Conservation (phyloP, 352 stramenopile genomes). For the Pythium pyrilobum region DNA sequence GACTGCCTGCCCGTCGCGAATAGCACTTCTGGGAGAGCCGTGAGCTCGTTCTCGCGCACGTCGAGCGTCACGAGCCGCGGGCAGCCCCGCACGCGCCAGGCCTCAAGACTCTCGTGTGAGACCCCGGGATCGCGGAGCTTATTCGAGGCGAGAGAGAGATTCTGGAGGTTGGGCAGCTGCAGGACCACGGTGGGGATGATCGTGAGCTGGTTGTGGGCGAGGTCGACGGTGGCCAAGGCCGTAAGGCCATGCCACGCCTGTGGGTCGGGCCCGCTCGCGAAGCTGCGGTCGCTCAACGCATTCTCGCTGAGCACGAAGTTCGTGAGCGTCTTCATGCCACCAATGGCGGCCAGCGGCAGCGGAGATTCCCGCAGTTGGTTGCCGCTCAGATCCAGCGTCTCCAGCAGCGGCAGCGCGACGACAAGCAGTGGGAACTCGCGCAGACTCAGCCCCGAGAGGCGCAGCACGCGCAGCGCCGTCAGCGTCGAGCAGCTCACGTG, state of each 20-base stretch:
- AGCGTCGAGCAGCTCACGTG: background rate
- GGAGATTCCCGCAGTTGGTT: constrained; percentile 23
- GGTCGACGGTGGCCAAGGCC: constrained; percentile 20
- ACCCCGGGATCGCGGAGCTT: constrained; percentile 5
- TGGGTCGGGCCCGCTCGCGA: background rate
- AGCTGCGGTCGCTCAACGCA: constrained; percentile 19
- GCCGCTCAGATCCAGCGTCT: constrained; percentile 29
- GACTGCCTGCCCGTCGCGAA: constrained; percentile 16
- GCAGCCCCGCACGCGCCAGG: constrained; percentile 1
- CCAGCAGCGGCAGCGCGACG: constrained; percentile 10
- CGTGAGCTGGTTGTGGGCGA: constrained; percentile 23
- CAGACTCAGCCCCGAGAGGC: constrained; percentile 16
- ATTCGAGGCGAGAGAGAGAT: constrained; percentile 14
- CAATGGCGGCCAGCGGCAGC: constrained; percentile 10
- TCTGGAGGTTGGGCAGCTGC: background rate
- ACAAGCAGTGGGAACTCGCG: constrained; percentile 22
- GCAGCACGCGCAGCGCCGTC: constrained; percentile 2
- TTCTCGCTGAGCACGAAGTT: constrained; percentile 37
- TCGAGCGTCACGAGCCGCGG: constrained; percentile 9
- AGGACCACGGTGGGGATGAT: constrained; percentile 8
- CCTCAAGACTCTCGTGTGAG: background rate
- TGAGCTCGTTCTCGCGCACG: constrained; percentile 28
- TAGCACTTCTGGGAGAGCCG: constrained; percentile 33
- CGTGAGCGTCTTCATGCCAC: constrained; percentile 15
- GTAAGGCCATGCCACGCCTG: background rate